Conservation (phyloP, 176 grass and related monocot species). For the Aegilops sharonensis region DNA sequence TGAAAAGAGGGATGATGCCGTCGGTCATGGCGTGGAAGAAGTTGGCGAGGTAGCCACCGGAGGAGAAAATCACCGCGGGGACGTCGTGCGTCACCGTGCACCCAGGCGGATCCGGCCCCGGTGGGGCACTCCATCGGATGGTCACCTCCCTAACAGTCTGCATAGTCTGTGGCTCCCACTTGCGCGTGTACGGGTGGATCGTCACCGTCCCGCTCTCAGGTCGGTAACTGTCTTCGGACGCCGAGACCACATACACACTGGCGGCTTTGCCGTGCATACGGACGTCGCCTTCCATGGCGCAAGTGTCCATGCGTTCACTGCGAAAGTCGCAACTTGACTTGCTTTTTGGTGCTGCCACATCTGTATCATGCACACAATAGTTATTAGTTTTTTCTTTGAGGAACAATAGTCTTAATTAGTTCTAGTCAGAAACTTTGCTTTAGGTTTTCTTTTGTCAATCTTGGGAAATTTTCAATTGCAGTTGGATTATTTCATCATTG, state of each 20-base stretch:
- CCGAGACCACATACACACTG: slow-evolving; percentile 35
- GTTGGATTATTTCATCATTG: no score
- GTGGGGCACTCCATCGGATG: neutral
- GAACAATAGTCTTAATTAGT: no score
- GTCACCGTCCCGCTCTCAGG: slow-evolving; percentile 20
- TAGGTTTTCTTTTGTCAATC: no score
- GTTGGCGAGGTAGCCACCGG: slow-evolving; percentile 49
- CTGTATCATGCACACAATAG: neutral
- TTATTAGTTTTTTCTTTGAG: neutral
- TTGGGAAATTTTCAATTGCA: no score
- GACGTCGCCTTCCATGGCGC: slow-evolving; percentile 61
- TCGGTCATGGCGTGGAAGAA: slow-evolving; percentile 72
- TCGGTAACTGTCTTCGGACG: neutral
- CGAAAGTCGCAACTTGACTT: slow-evolving; percentile 48
- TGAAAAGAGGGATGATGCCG: slow-evolving; percentile 62
- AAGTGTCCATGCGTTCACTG: slow-evolving; percentile 29
- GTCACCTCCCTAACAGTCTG: slow-evolving; percentile 30
- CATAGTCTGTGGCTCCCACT: slow-evolving; percentile 44
- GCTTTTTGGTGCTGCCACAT: neutral
- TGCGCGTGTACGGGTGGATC: slow-evolving; percentile 55
- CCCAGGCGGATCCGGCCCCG: neutral
- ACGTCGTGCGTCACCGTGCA: slow-evolving; percentile 29
- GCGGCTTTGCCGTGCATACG: slow-evolving; percentile 47
- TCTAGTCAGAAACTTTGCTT: no score
- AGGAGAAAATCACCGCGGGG: slow-evolving; percentile 50